Evolutionary conservation across 106 monocot species (phyloP).

Genomic region (Apostasia shenzhenica): DNA sequence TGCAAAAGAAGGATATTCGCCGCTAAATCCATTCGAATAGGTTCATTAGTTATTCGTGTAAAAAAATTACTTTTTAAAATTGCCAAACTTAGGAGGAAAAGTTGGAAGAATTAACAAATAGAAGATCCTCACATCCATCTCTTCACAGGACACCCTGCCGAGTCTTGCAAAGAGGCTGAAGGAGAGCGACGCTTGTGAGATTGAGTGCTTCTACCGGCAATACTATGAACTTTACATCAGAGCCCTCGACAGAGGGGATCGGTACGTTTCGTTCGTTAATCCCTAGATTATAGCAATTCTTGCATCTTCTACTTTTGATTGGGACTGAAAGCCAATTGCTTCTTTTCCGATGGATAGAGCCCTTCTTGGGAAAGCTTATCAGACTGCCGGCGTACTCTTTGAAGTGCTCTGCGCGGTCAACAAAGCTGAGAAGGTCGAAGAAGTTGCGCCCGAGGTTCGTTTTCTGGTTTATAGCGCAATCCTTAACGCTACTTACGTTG

Average conservation of each 20-base stretch:
- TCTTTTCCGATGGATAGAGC: constrained; percentile 21
- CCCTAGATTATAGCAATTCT: background rate
- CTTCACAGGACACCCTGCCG: constrained; percentile 71
- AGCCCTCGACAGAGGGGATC: constrained; percentile 83
- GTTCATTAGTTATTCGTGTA: too few species aligned
- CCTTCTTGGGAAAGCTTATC: constrained; percentile 60
- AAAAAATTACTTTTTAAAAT: too few species aligned
- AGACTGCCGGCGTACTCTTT: constrained; percentile 67
- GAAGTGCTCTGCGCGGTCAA: constrained; percentile 79
- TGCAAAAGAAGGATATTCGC: too few species aligned
- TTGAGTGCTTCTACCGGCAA: constrained; percentile 95
- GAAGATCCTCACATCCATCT: background rate
- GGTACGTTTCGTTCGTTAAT: constrained; percentile 27
- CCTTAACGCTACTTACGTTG: too few species aligned
- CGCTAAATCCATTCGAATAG: too few species aligned
- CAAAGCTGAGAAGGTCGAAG: constrained; percentile 54
- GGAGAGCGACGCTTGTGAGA: constrained; percentile 95
- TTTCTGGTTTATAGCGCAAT: background rate
- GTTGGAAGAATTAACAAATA: too few species aligned
- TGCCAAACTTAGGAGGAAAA: too few species aligned
- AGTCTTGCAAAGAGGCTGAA: constrained; percentile 84
- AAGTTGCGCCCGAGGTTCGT: constrained; percentile 86
- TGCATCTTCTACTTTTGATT: background rate
- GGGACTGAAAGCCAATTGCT: background rate
- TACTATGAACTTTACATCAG: constrained; percentile 95